Evolutionary conservation across 805 yeast genomes (phyloP).

Genomic region (Metschnikowia continentalis): DNA sequence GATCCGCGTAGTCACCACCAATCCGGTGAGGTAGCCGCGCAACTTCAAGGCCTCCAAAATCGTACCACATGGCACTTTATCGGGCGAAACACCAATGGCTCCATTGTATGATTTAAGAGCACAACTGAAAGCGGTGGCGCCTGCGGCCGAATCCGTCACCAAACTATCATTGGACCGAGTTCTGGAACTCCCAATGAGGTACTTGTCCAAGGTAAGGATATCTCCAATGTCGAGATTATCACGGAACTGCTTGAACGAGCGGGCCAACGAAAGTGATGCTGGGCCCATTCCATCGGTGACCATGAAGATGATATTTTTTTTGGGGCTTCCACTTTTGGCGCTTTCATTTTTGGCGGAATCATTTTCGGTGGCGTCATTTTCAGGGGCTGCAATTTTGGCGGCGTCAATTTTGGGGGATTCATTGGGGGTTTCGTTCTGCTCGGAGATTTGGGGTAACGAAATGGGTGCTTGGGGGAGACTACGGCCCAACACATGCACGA

Average conservation of each 20-base stretch:
- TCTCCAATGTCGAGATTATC: conserved; percentile 53
- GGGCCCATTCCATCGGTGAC: conserved; percentile 98
- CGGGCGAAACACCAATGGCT: conserved; percentile 80
- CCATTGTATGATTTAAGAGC: conserved; percentile 82
- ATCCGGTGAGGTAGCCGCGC: conserved; percentile 77
- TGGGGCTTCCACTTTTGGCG: conserved; percentile 17
- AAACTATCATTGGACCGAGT: conserved; percentile 74
- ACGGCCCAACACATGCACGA: neutral
- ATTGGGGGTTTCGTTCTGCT: neutral
- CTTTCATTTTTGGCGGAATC: too few relatives aligned
- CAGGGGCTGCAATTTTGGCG: too few relatives aligned
- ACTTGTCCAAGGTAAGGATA: conserved; percentile 57
- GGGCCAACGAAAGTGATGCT: conserved; percentile 72
- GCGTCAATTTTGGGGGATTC: conserved; percentile 4
- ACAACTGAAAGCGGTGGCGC: conserved; percentile 92
- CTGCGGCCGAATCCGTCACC: conserved; percentile 95
- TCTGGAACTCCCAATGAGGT: conserved; percentile 77
- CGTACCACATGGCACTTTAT: conserved; percentile 77
- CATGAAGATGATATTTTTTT: conserved; percentile 78
- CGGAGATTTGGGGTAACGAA: neutral
- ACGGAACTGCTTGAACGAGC: conserved; percentile 66
- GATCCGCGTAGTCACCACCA: conserved; percentile 87
- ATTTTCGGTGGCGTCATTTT: too few relatives aligned
- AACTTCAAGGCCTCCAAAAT: conserved; percentile 82
- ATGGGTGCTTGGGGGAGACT: neutral